These are phyloP conservation scores for Fusarium devonianum DNA, from an alignment of 2,329 filamentous ascomycete genomes.

Conservation along the genomic window DNA sequence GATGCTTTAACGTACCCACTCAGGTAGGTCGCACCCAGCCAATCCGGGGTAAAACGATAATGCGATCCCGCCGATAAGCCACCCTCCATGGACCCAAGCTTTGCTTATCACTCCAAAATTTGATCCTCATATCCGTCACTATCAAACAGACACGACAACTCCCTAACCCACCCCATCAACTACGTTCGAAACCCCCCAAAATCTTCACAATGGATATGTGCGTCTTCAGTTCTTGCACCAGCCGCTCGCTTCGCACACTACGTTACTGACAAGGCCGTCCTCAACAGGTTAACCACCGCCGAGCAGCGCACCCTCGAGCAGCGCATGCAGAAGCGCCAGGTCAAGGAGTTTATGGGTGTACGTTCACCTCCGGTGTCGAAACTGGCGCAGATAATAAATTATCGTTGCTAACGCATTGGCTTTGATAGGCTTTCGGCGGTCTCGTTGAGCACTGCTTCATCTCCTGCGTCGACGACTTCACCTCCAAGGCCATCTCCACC, in stretches of 20 bases:
- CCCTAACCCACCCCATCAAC: conserved; percentile 12
- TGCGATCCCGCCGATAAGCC: conserved; percentile 44
- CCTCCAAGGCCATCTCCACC: conserved; percentile 88
- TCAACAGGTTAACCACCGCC: conserved; percentile 68
- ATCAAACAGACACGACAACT: conserved; percentile 21
- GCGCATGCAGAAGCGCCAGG: conserved; percentile 97
- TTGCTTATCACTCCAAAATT: conserved; percentile 42
- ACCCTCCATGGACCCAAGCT: conserved; percentile 19
- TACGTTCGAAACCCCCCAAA: conserved; percentile 4
- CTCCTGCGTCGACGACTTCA: conserved; percentile 98
- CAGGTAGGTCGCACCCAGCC: too few species aligned
- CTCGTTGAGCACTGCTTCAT: conserved; percentile 88
- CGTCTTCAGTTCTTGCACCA: background rate
- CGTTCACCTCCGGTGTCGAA: conserved; percentile 47
- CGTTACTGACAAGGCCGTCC: conserved; percentile 18
- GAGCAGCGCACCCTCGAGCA: conserved; percentile 93
- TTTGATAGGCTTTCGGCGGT: conserved; percentile 47
- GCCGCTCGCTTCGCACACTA: too few species aligned
- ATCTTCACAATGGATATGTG: conserved; percentile 44
- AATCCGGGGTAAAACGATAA: conserved; percentile 43
- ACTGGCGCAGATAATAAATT: too few species aligned
- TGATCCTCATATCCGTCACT: conserved; percentile 30
- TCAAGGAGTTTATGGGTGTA: conserved; percentile 99
- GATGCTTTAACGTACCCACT: too few species aligned
- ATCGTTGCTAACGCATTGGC: background rate